Conservation (phyloP, 106 monocot genomes). For the Dendrobium nobile region DNA sequence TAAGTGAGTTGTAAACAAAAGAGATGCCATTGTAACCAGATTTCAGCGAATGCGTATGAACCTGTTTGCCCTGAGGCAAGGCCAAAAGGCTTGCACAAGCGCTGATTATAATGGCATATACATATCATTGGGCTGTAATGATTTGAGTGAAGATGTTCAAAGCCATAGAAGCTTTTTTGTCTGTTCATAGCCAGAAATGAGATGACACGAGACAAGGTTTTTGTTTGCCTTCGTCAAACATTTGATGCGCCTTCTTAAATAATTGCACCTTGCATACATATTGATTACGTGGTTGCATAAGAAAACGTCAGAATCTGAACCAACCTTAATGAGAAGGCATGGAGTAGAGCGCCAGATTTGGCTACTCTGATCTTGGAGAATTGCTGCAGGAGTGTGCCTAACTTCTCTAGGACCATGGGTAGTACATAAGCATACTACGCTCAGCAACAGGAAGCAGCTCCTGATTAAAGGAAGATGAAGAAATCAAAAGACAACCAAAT, state of each 20-base stretch:
- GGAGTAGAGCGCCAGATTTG: constrained; percentile 23
- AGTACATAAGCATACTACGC: neutral
- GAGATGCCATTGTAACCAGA: constrained; percentile 34
- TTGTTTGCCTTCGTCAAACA: constrained; percentile 29
- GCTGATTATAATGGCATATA: constrained; percentile 45
- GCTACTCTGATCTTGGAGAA: constrained; percentile 23
- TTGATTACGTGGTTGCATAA: constrained; percentile 59
- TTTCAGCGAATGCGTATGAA: constrained; percentile 43
- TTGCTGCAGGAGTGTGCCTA: constrained; percentile 34
- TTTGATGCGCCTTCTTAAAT: constrained; percentile 19
- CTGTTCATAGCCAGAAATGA: constrained; percentile 48
- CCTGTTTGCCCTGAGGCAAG: constrained; percentile 24
- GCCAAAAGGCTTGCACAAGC: constrained; percentile 34
- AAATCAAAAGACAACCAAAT: neutral
- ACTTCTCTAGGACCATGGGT: constrained; percentile 16
- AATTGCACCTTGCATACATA: constrained; percentile 46
- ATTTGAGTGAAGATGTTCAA: constrained; percentile 33
- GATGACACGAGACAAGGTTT: constrained; percentile 52
- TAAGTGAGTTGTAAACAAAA: constrained; percentile 57
- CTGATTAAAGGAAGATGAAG: neutral
- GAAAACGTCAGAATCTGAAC: constrained; percentile 20
- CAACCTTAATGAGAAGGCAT: constrained; percentile 31
- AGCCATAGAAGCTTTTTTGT: constrained; percentile 21
- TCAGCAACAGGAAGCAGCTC: neutral
- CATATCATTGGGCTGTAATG: constrained; percentile 39